Base-by-base conservation (phyloP, 257 asterid species). In the Forsythia viridissima region DNA sequence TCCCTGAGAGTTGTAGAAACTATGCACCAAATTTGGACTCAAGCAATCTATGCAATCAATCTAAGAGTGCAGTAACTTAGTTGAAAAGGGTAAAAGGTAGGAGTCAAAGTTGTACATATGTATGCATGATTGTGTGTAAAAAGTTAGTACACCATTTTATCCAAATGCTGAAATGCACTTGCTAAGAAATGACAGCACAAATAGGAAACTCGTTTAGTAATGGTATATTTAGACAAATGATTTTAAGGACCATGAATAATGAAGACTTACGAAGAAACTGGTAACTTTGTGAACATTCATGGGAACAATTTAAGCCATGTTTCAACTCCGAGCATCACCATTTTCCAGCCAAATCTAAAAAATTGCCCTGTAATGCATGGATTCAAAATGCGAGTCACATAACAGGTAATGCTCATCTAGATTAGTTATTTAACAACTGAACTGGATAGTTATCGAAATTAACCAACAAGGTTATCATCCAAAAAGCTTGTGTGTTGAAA, bases 261-360 rank as follows among this genome's bases (percentile, higher is more conserved):
- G 67, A 15, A 70, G 71, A 86, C 98, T 89, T 85, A 92, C 97
- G 83, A 92, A 94, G 85, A 94, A 94, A 83, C 97, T 94, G 93
- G 91, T 90, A 81, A 94, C 97, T 40, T 89, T 12, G 84, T 80
- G 79, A 92, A 91, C 94, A 89, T 87, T 79, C 89, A 63, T 38
- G 98, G 98, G 82, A 94, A 94, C 88, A 94, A 77, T 86, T 94
- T 92, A 76, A 92, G 91, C 98, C 97, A 94, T 73, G 98, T 94
- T 44, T 91, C 97, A 82, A 92, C 97, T 73, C 98, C 97, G 81
- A 88, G 94, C 97, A 94, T 91, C 87, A 88, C 92, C 88, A 91
- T 90, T 82, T 90, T 94, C 97, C 97, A 91, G 79, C 98, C 97
- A 85, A 91, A 82, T 82, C 88, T 83, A 80, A 80, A 80, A 75